Evolutionary conservation across 306 rosid genomes (phyloP), one percentile per base, ranked within the genome.

Genomic region (Cucurbita moschata): DNA sequence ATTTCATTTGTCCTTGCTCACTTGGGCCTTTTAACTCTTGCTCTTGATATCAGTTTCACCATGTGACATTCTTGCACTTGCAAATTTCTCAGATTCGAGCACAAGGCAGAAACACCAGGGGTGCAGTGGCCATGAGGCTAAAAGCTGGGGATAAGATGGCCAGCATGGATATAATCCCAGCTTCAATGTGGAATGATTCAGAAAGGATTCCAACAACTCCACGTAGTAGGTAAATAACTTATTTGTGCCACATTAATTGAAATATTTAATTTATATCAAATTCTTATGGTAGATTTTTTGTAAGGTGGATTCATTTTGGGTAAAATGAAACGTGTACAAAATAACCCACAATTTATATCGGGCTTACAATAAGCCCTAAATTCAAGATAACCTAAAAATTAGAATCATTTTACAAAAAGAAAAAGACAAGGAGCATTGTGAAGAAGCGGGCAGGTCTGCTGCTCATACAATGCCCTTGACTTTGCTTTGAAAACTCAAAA

Each of bases 121-220:
- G 97, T 51, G 79, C 89, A 58, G 79, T 74, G 73, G 99, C 97
- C 74, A 94, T 94, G 99, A 89, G 87, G 79, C 96, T 94, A 66
- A 91, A 60, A 78, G 76, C 67, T 63, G 92, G 87, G 71, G 99
- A 94, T 85, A 91, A 83, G 83, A 89, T 94, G 91, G 99, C 99
- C 15, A 81, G 97, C 49, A 85, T 89, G 80, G 99, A 91, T 83
- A 91, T 94, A 71, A 85, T 94, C 76, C 96, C 97, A 40, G 95
- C 90, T 49, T 79, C 96, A 14, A 75, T 79, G 89, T 72, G 92
- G 89, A 91, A 88, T 50, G 73, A 86, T 80, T 73, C 85, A 64
- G 89, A 84, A 77, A 77, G 77, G 63, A 66, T 62, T 13, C 74
- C 83, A 37, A 85, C 75, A 74, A 74, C 82, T 80, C 83, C 86